These are phyloP conservation scores for Agaricales sp. DNA, from an alignment of 1,284 basidiomycete species.

Conservation along the genomic window DNA sequence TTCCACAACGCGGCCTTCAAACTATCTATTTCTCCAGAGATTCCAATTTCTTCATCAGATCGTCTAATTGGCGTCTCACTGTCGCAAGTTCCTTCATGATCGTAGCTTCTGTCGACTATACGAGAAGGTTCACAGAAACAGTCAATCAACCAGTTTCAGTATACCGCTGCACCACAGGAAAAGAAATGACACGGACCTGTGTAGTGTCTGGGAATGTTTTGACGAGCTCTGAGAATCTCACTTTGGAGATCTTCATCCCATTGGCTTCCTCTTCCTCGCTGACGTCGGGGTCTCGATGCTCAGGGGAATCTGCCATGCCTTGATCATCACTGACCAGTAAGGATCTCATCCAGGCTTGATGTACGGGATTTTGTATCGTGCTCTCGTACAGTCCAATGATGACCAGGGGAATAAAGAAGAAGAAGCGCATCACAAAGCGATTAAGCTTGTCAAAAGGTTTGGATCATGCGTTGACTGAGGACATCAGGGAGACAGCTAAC, in stretches of 20 bases:
- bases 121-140: conserved; percentile 9
- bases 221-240: conserved; percentile 67
- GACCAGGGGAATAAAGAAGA: conserved; percentile 77
- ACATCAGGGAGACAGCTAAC: conserved; percentile 22
- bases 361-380: conserved; percentile 36
- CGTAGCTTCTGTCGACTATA: conserved; percentile 60
- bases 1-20: no score
- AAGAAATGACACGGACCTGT: conserved; percentile 36
- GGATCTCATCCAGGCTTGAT: conserved; percentile 54
- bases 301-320: conserved; percentile 52
- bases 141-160: background rate
- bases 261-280: conserved; percentile 43
- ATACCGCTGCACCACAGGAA: background rate
- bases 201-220: conserved; percentile 69
- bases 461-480: background rate
- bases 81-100: conserved; percentile 44
- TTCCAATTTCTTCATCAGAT: conserved; percentile 42
- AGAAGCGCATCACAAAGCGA: conserved; percentile 58
- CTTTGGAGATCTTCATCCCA: conserved; percentile 61
- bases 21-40: conserved; percentile 10
- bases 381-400: conserved; percentile 69
- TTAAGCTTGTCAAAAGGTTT: conserved; percentile 53
- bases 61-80: conserved; percentile 35
- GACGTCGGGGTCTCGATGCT: conserved; percentile 49
- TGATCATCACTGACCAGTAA: conserved; percentile 59